Conservation (phyloP, 208 protist genomes). For the Phytomonas sp. region DNA sequence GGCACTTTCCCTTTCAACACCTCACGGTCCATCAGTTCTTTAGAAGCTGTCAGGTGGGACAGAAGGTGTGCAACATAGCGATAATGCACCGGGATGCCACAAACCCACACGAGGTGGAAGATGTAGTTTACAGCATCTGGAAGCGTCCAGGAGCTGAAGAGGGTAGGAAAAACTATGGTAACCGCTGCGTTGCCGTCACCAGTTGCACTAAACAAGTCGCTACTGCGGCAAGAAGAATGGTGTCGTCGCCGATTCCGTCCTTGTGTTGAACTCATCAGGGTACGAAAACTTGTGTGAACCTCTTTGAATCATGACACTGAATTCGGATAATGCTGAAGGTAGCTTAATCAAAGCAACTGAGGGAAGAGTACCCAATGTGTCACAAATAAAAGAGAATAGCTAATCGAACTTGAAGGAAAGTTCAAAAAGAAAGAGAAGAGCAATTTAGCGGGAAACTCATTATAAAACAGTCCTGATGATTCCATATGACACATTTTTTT, state of each 20-base stretch:
- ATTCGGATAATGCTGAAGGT: neutral
- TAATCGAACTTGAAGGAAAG: neutral
- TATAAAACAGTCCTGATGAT: neutral
- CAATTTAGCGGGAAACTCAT: neutral
- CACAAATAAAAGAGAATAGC: neutral
- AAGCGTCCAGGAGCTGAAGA: conserved; percentile 12
- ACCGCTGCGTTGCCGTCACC: neutral
- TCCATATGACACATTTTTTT: neutral
- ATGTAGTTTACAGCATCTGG: conserved; percentile 39
- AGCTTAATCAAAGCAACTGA: neutral
- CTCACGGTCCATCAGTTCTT: neutral
- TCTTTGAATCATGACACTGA: neutral
- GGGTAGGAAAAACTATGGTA: neutral
- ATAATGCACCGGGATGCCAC: conserved; percentile 48
- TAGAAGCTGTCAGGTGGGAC: conserved; percentile 5
- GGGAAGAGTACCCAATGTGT: neutral
- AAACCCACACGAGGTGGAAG: conserved; percentile 61
- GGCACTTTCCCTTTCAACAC: neutral
- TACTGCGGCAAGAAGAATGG: neutral
- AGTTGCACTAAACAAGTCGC: neutral
- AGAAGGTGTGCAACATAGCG: conserved; percentile 46
- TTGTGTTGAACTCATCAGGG: neutral
- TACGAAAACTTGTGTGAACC: neutral
- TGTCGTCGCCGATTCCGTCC: neutral
- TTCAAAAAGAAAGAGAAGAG: neutral